Percentiles rank a stretch among this genome's conserved stretches.
Conservation (phyloP, 192 early-diverging fungal genomes). For the Umbelopsis vinacea region DNA sequence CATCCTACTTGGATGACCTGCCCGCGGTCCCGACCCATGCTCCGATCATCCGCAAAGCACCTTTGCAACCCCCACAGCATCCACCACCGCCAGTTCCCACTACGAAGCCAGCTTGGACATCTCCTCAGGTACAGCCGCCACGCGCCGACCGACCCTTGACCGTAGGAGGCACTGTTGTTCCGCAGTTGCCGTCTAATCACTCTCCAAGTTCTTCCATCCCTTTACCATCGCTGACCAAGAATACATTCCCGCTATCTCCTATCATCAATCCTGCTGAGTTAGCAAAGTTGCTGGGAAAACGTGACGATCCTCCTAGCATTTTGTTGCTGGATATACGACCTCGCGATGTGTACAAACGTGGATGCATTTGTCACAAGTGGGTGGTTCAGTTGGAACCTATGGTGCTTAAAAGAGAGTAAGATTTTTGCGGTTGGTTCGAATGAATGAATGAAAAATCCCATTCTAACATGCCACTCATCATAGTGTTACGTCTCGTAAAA, state of each 20-base stretch:
- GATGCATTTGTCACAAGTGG: conserved; percentile 68
- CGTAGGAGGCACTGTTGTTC: background rate
- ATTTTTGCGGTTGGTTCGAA: background rate
- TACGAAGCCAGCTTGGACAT: background rate
- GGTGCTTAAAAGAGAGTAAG: conserved; percentile 60
- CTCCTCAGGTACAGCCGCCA: background rate
- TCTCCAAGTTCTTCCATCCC: conserved; percentile 27
- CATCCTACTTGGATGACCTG: conserved; percentile 2
- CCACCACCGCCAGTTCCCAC: conserved; percentile 12
- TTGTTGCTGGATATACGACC: conserved; percentile 82
- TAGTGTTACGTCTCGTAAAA: conserved; percentile 53
- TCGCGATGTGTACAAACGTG: conserved; percentile 66
- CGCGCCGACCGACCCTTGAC: background rate
- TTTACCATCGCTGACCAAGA: conserved; percentile 28
- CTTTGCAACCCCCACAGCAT: conserved; percentile 25
- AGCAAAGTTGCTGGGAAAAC: conserved; percentile 42
- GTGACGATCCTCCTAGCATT: conserved; percentile 45
- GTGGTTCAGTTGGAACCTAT: conserved; percentile 80
- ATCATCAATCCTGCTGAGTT: conserved; percentile 43
- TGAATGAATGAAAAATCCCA: background rate
- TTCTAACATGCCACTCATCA: conserved; percentile 16
- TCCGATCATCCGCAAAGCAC: conserved; percentile 10
- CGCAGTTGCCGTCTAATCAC: background rate
- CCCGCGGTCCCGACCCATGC: conserved; percentile 23
- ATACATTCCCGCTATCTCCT: conserved; percentile 37